A percentile compares a stretch with the other conserved stretches of the same genome.
phyloP scores from a whole-genome alignment of 1,284 basidiomycete species.

The Microbotryum silenes-acaulis region DNA sequence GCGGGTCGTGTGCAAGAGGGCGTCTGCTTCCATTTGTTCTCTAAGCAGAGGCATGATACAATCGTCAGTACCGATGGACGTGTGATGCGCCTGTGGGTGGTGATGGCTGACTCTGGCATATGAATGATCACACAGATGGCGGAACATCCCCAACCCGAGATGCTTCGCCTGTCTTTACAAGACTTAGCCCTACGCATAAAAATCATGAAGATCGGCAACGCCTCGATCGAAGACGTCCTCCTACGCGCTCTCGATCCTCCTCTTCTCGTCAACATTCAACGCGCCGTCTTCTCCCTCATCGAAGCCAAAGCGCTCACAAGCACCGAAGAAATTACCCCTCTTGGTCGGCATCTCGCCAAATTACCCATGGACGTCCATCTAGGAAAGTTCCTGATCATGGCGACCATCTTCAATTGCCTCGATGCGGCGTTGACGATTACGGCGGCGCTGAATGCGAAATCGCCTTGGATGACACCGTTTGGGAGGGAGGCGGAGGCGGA shows the following conservation, averaged over 20 bases:
- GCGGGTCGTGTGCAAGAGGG: slow-evolving; percentile 88
- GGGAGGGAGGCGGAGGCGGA: slow-evolving; percentile 83
- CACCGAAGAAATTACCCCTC: slow-evolving; percentile 86
- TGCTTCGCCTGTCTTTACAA: slow-evolving; percentile 87
- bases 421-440: slow-evolving; percentile 95
- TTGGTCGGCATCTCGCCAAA: slow-evolving; percentile 84
- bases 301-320: slow-evolving; percentile 84
- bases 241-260: slow-evolving; percentile 86
- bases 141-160: slow-evolving; percentile 89
- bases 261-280: slow-evolving; percentile 73
- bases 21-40: slow-evolving; percentile 93
- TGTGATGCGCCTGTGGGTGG: slow-evolving; percentile 16
- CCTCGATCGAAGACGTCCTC: slow-evolving; percentile 81
- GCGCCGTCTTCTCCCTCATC: slow-evolving; percentile 81
- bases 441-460: slow-evolving; percentile 85
- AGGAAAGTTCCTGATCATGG: slow-evolving; percentile 84
- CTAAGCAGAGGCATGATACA: slow-evolving; percentile 73
- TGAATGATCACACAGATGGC: slow-evolving; percentile 55
- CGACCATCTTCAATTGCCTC: slow-evolving; percentile 78
- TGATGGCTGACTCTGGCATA: neutral
- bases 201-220: slow-evolving; percentile 79
- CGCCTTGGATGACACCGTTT: slow-evolving; percentile 82
- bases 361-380: slow-evolving; percentile 94
- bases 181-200: slow-evolving; percentile 94
- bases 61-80: slow-evolving; percentile 37